Evolutionary conservation across 805 yeast genomes (phyloP).

Genomic region (Ogataea parapolymorpha): DNA sequence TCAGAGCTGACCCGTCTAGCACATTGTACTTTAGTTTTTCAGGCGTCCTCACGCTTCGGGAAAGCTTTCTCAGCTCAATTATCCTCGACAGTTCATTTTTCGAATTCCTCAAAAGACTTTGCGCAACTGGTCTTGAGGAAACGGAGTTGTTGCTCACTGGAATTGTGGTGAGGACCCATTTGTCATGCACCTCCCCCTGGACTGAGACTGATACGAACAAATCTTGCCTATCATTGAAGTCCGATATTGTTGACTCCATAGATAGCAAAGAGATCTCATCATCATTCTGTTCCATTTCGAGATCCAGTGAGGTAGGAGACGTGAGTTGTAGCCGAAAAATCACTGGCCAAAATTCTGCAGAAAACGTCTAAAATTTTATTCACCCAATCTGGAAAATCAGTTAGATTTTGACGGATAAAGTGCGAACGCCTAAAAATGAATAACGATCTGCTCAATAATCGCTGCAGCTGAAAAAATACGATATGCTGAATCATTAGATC

Average conservation of each 20-base stretch:
- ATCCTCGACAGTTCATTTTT: slow-evolving; percentile 1
- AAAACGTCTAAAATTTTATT: slow-evolving; percentile 2
- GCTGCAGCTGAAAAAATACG: neutral
- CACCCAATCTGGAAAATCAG: neutral
- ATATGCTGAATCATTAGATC: neutral
- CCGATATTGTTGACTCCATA: slow-evolving; percentile 17
- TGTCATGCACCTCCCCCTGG: neutral
- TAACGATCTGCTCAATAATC: neutral
- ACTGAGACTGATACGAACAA: slow-evolving; percentile 13
- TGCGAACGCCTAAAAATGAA: neutral
- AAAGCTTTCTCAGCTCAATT: slow-evolving; percentile 5
- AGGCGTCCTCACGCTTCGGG: slow-evolving; percentile 2
- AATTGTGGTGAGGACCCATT: neutral
- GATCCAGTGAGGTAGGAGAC: neutral
- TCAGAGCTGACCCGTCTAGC: neutral
- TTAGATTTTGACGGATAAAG: neutral
- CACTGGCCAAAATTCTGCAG: neutral
- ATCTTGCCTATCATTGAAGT: slow-evolving; percentile 16
- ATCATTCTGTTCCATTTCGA: neutral
- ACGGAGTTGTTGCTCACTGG: neutral
- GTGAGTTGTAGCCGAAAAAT: neutral
- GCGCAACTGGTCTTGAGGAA: neutral
- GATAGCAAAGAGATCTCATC: slow-evolving; percentile 6
- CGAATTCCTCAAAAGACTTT: neutral
- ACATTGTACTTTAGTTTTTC: neutral